phyloP scores from a whole-genome alignment of 306 rosid genomes.

The Medicago lupulina region DNA sequence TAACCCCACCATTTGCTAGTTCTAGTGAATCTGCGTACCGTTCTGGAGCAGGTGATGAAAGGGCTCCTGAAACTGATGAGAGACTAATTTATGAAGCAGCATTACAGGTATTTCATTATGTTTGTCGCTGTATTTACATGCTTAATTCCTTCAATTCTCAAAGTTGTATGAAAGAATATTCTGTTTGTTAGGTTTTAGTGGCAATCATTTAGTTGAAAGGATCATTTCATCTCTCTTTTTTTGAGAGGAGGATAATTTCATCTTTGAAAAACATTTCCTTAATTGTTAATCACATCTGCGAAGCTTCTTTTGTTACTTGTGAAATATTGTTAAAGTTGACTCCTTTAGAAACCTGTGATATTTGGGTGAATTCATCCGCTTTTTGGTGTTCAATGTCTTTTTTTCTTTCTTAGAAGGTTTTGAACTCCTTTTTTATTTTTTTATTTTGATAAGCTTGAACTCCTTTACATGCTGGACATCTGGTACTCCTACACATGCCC shows the following conservation, averaged over 20 bases:
- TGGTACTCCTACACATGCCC: not conserved
- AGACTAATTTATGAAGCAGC: constrained; percentile 92
- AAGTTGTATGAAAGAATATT: constrained; percentile 31
- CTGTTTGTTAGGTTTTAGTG: constrained; percentile 15
- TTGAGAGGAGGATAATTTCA: constrained; percentile 5
- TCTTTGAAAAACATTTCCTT: constrained; percentile 7
- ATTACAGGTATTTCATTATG: constrained; percentile 62
- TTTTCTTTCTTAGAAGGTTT: constrained; percentile 32
- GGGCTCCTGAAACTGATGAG: constrained; percentile 72
- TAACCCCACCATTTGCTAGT: constrained; percentile 56
- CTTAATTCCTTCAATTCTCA: constrained; percentile 28
- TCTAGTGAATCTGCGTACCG: constrained; percentile 66
- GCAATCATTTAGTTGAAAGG: constrained; percentile 30
- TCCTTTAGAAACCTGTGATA: constrained; percentile 29
- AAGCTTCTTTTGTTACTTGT: constrained; percentile 18
- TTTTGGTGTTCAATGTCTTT: not conserved
- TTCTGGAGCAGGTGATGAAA: constrained; percentile 69
- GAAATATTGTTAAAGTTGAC: constrained; percentile 33
- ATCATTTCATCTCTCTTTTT: not conserved
- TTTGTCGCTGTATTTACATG: not conserved
- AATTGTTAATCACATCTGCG: not conserved
- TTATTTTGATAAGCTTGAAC: not conserved
- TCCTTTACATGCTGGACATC: not conserved
- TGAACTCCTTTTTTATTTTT: not conserved
- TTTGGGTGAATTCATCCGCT: not conserved